Conservation (phyloP, 2,329 filamentous ascomycete genomes). For the Penicillium sp. region DNA sequence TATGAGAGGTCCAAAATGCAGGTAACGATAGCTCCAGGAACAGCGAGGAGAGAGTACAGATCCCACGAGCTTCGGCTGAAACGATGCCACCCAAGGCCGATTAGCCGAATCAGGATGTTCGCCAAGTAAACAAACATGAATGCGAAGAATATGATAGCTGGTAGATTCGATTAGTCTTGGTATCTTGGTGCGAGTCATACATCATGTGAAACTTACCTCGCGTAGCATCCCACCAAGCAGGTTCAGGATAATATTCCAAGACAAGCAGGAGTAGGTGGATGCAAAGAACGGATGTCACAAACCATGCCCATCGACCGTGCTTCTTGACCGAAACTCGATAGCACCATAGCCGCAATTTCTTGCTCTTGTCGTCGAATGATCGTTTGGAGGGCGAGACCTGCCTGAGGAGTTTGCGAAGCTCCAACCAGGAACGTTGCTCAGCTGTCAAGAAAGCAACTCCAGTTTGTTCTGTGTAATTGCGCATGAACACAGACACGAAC, state of each 20-base stretch:
- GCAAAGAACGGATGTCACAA: conserved; percentile 76
- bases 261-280: conserved; percentile 82
- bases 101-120: conserved; percentile 81
- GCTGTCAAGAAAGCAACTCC: conserved; percentile 94
- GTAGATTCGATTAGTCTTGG: conserved; percentile 15
- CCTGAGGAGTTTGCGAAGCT: conserved; percentile 84
- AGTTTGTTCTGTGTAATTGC: conserved; percentile 98
- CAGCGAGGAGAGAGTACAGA: conserved; percentile 78
- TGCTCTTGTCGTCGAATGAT: conserved; percentile 75
- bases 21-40: conserved; percentile 78
- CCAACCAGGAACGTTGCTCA: conserved; percentile 95
- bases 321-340: conserved; percentile 94
- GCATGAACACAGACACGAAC: conserved; percentile 99
- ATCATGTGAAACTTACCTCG: conserved; percentile 52
- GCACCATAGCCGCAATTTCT: conserved; percentile 87
- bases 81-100: conserved; percentile 87
- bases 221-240: conserved; percentile 66
- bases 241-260: conserved; percentile 80
- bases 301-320: conserved; percentile 85
- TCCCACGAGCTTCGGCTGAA: conserved; percentile 96
- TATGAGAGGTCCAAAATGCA: conserved; percentile 71
- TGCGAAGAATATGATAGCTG: conserved; percentile 73
- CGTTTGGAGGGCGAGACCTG: conserved; percentile 95
- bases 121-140: conserved; percentile 81
- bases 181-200: conserved; percentile 8